Percentiles rank a stretch among this genome's conserved stretches.
phyloP scores from a whole-genome alignment of 2,329 filamentous ascomycete species.

The Botrytis cinerea region DNA sequence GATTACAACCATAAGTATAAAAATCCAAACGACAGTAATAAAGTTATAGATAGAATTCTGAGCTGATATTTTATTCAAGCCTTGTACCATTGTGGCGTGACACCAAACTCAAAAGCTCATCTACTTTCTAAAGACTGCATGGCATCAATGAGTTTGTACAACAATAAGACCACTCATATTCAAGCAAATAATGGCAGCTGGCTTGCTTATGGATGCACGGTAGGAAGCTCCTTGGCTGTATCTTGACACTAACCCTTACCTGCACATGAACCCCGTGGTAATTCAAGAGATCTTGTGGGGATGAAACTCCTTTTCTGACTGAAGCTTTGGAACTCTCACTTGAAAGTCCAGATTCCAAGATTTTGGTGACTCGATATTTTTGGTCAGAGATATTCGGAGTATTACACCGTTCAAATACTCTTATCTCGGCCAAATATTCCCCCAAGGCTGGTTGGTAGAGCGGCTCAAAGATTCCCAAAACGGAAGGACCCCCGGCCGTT shows the following conservation, averaged over 20 bases:
- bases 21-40: background rate
- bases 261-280: background rate
- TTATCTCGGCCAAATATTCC: background rate
- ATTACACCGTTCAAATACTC: background rate
- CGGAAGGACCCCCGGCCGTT: constrained; percentile 9
- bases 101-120: background rate
- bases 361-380: constrained; percentile 6
- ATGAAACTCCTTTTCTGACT: background rate
- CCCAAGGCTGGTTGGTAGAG: background rate
- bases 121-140: background rate
- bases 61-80: constrained; percentile 6
- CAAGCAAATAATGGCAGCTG: background rate
- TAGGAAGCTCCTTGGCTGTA: background rate
- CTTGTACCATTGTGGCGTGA: constrained; percentile 7
- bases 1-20: background rate
- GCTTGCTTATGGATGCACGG: constrained; percentile 4
- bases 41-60: background rate
- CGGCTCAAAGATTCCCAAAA: constrained; percentile 1
- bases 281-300: background rate
- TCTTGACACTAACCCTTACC: background rate
- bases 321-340: background rate
- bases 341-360: background rate
- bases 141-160: background rate
- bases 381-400: background rate
- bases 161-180: background rate